Evolutionary conservation across 2,329 filamentous ascomycete species (phyloP), one percentile per base, ranked within the genome.

Genomic region (Cercospora berteroae): DNA sequence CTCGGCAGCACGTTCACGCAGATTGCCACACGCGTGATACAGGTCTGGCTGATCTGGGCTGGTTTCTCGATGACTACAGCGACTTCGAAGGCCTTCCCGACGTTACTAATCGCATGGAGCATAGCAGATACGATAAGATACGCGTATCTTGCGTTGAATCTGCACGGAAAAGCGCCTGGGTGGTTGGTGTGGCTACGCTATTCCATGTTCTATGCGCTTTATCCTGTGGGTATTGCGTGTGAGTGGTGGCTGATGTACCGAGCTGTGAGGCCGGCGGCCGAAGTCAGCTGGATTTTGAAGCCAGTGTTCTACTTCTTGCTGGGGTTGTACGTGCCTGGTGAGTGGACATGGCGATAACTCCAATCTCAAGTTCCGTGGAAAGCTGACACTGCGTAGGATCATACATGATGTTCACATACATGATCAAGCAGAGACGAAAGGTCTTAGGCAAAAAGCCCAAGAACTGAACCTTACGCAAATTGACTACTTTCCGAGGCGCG

Each of bases 191-290:
- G 65, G 65, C 12, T 63, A 39, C 48, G 65, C n/a, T 66, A 66
- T 9, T 63, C 60, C 4, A 48, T 67, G 50, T 67, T 67, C 39
- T 50, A 33, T 33, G 50, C 31, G 18, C 36, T 67, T 18, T 67
- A 67, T 44, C 65, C 65, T 8, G 56, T 67, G 3, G 65, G 65
- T 13, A 67, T 67, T 59, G 60, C 27, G 5, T 61, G 59, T 33
- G 65, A 67, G 60, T 67, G 65, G 65, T 63, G 65, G 65, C 39
- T 67, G 65, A 67, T 67, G 65, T 63, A 27, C 23, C 31, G 29
- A 13, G 60, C 65, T 29, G 39, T 62, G 4, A 29, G 25, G 20
- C 60, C 65, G 36, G 65, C 60, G 16, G 52, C 44, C 18, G 60
- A 48, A 12, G 31, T 63, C 9, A 62, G 60, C 20, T 13, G 20